A percentile compares a stretch with the other conserved stretches of the same genome.
Conservation (phyloP, 148 eudicot species). For the Fagopyrum homotropicum region DNA sequence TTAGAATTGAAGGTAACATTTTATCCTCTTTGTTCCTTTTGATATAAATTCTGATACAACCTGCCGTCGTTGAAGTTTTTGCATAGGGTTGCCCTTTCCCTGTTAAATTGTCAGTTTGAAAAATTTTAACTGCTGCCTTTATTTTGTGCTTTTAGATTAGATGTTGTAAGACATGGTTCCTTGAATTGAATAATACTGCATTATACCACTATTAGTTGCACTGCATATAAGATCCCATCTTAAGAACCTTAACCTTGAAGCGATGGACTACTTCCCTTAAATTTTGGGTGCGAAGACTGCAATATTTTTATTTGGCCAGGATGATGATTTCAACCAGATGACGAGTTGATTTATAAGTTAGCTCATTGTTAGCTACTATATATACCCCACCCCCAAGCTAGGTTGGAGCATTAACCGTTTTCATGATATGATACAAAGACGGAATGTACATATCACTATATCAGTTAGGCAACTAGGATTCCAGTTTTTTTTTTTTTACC, state of each 20-base stretch:
- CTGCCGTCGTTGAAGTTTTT: not conserved
- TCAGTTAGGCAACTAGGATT: not conserved
- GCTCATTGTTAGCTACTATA: not conserved
- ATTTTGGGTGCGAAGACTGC: not conserved
- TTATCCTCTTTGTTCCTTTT: not conserved
- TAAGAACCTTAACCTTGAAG: not conserved
- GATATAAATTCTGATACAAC: not conserved
- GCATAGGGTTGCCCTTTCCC: not conserved
- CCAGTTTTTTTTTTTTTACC: not conserved
- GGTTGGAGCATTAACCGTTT: not conserved
- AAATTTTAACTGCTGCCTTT: not conserved
- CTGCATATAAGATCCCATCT: not conserved
- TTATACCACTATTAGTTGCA: not conserved
- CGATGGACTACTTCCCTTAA: not conserved
- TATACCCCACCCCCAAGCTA: not conserved
- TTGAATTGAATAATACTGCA: not conserved
- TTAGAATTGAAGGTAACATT: slow-evolving; percentile 19
- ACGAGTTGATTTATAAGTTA: not conserved
- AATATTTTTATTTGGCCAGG: not conserved
- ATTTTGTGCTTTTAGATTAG: not conserved
- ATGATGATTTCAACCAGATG: not conserved
- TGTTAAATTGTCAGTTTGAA: not conserved
- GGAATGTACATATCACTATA: not conserved
- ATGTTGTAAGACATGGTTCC: not conserved
- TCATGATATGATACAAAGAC: not conserved